These are phyloP conservation scores for Spiromastix sp. DNA, from an alignment of 2,329 filamentous ascomycete genomes.

Conservation along the genomic window DNA sequence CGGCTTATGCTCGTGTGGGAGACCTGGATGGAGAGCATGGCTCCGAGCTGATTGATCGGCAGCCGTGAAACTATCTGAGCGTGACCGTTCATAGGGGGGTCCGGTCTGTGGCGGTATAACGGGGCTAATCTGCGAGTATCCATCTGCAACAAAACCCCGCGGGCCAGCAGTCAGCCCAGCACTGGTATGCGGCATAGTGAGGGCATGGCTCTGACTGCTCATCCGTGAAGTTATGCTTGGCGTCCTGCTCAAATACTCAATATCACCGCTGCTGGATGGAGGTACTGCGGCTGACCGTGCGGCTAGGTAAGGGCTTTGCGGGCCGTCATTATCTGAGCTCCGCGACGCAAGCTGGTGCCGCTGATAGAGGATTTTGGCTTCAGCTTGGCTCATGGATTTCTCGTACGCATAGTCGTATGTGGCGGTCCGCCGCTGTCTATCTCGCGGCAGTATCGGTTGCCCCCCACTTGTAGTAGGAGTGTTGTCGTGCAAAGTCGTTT, in stretches of 20 bases:
- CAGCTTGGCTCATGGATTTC: constrained; percentile 85
- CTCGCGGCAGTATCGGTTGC: constrained; percentile 25
- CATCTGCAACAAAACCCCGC: not conserved
- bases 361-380: constrained; percentile 95
- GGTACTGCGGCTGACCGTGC: constrained; percentile 15
- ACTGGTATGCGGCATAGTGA: constrained; percentile 3
- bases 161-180: constrained; percentile 6
- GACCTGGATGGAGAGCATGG: constrained; percentile 40
- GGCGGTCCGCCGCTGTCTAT: constrained; percentile 57
- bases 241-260: constrained; percentile 13
- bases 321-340: constrained; percentile 24
- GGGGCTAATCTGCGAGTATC: constrained; percentile 2
- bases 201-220: constrained; percentile 12
- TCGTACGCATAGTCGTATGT: constrained; percentile 92
- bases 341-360: constrained; percentile 60
- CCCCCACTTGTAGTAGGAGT: constrained; percentile 4
- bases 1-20: constrained; percentile 48
- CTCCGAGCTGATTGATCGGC: constrained; percentile 40
- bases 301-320: constrained; percentile 27
- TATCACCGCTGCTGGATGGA: constrained; percentile 4
- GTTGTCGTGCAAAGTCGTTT: too few relatives aligned
- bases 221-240: constrained; percentile 15
- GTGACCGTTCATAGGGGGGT: not conserved
- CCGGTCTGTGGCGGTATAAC: not conserved
- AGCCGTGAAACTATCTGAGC: constrained; percentile 26